phyloP scores from a whole-genome alignment of 2,329 filamentous ascomycete species.

The Pseudogymnoascus sp. region DNA sequence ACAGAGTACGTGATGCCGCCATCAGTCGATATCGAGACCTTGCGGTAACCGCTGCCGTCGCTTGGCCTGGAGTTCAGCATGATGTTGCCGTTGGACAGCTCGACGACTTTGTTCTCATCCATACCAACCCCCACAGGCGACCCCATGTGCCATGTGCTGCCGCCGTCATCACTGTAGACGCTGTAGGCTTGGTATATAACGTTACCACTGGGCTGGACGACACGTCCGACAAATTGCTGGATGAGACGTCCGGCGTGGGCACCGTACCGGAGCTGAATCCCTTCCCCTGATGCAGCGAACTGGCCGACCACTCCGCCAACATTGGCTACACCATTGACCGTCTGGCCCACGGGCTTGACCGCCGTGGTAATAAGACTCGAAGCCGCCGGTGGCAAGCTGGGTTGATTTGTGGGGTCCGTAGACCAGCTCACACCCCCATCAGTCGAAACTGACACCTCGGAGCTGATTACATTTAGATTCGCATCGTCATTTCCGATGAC shows the following conservation, averaged over 20 bases:
- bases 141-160: not conserved
- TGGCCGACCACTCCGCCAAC: not conserved
- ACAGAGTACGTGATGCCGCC: not conserved
- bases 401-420: not conserved
- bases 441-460: not conserved
- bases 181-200: not conserved
- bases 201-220: not conserved
- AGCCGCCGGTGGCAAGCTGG: not conserved
- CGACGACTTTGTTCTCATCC: constrained; percentile 8
- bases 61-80: not conserved
- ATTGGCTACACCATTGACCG: constrained; percentile 1
- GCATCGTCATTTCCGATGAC: not conserved
- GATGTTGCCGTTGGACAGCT: constrained; percentile 1
- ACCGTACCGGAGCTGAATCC: not conserved
- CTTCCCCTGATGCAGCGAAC: not conserved
- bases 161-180: not conserved
- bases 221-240: not conserved
- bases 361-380: not conserved
- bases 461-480: not conserved
- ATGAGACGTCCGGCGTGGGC: not conserved
- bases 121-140: not conserved
- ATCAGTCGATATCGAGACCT: not conserved
- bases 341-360: not conserved
- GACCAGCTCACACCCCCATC: not conserved
- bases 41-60: not conserved